phyloP scores from a whole-genome alignment of 768 basidiomycete species.

The Mycena belliarum region DNA sequence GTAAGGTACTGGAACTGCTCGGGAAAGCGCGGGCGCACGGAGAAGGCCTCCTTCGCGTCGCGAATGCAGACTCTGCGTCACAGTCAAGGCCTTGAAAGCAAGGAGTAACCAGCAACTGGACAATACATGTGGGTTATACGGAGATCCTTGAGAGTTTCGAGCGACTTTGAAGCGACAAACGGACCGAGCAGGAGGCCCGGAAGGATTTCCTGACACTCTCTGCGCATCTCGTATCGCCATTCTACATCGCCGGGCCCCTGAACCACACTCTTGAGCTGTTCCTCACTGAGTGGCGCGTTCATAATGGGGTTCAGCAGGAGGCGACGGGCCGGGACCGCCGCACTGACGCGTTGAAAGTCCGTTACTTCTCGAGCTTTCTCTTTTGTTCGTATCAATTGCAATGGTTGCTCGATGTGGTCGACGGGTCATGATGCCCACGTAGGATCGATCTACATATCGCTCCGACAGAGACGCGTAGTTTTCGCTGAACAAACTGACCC shows the following conservation, averaged over 20 bases:
- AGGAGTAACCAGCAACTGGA: slow-evolving; percentile 18
- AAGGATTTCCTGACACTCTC: slow-evolving; percentile 92
- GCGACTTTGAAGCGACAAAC: slow-evolving; percentile 83
- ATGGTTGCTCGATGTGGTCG: too few species aligned
- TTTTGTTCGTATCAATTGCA: too few species aligned
- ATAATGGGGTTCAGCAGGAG: not conserved
- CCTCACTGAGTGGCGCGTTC: slow-evolving; percentile 19
- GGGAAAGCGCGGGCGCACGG: slow-evolving; percentile 83
- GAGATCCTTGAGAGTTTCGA: slow-evolving; percentile 64
- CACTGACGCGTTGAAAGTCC: too few species aligned
- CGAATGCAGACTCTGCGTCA: slow-evolving; percentile 77
- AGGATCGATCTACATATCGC: too few species aligned
- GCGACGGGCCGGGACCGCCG: too few species aligned
- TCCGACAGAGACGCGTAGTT: too few species aligned
- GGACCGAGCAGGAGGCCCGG: slow-evolving; percentile 83
- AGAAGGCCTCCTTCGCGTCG: slow-evolving; percentile 87
- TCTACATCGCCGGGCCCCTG: slow-evolving; percentile 83
- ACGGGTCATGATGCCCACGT: too few species aligned
- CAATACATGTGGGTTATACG: slow-evolving; percentile 81
- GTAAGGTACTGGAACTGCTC: slow-evolving; percentile 77
- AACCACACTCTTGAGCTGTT: slow-evolving; percentile 35
- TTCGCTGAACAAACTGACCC: too few species aligned
- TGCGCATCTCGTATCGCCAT: slow-evolving; percentile 93
- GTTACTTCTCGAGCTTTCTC: too few species aligned
- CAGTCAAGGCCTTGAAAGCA: slow-evolving; percentile 21